Evolutionary conservation across 2,329 filamentous ascomycete species (phyloP).

Genomic region (Torrubiella hemipterigena): DNA sequence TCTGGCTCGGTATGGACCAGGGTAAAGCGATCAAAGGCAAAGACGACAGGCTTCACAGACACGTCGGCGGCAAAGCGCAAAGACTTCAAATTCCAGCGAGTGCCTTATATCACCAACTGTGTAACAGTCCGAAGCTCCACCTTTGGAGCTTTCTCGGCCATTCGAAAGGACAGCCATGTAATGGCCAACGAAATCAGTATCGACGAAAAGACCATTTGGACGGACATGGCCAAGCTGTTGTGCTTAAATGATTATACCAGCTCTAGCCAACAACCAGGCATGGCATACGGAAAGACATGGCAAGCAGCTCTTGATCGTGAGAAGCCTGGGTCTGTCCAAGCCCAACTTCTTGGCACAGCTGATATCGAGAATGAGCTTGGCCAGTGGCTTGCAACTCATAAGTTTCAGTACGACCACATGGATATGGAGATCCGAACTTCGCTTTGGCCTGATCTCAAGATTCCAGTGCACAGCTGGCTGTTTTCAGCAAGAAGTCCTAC

Average conservation of each 20-base stretch:
- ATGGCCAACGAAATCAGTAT: constrained; percentile 61
- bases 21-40: constrained; percentile 69
- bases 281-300: constrained; percentile 29
- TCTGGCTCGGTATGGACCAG: constrained; percentile 90
- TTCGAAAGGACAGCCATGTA: constrained; percentile 74
- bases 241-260: constrained; percentile 51
- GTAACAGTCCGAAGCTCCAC: constrained; percentile 75
- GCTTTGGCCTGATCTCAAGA: constrained; percentile 51
- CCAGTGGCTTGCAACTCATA: constrained; percentile 31
- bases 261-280: constrained; percentile 21
- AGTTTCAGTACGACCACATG: constrained; percentile 25
- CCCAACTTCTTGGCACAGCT: constrained; percentile 46
- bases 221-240: constrained; percentile 59
- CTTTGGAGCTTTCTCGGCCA: constrained; percentile 80
- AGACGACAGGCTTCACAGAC: constrained; percentile 43
- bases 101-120: constrained; percentile 79
- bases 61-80: constrained; percentile 53
- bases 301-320: constrained; percentile 22
- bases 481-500: constrained; percentile 61
- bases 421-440: constrained; percentile 41
- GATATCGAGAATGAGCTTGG: constrained; percentile 53
- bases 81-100: constrained; percentile 89
- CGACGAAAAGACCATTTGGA: constrained; percentile 56
- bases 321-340: constrained; percentile 36
- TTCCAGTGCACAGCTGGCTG: constrained; percentile 78